Conservation (phyloP, 2,329 filamentous ascomycete genomes). For the Colletotrichum melonis region DNA sequence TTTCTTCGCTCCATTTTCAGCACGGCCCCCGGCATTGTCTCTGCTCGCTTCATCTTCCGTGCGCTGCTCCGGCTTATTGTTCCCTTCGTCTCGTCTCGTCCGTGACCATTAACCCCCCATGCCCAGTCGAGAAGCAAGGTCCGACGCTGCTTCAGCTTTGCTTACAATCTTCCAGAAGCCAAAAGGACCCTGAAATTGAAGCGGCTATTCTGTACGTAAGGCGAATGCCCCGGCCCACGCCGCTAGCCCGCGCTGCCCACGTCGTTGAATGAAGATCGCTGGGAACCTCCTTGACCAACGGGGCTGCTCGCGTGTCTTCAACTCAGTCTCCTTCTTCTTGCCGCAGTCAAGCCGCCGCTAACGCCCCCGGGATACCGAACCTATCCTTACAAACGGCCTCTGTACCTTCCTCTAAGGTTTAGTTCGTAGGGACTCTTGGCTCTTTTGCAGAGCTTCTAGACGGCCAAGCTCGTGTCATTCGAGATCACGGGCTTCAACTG, state of each 20-base stretch:
- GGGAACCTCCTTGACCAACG: constrained; percentile 16
- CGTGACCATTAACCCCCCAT: not conserved
- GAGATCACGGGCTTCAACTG: not conserved
- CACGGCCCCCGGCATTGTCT: not conserved
- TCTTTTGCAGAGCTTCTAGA: not conserved
- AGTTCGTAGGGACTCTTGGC: not conserved
- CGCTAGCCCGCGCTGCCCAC: constrained; percentile 10
- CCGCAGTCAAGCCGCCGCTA: constrained; percentile 24
- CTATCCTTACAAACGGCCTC: not conserved
- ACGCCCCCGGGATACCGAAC: not conserved
- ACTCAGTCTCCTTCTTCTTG: constrained; percentile 2
- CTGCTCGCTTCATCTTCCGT: constrained; percentile 12
- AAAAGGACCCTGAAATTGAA: constrained; percentile 33
- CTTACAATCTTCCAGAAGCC: not conserved
- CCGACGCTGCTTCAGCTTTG: constrained; percentile 12
- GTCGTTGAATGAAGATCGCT: constrained; percentile 26
- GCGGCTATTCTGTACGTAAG: constrained; percentile 20
- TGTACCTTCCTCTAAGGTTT: constrained; percentile 18
- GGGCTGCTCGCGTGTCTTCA: constrained; percentile 26
- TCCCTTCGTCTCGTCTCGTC: constrained; percentile 4
- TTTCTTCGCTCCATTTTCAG: not conserved
- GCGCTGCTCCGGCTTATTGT: not conserved
- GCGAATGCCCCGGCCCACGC: not conserved
- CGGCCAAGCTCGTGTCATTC: not conserved
- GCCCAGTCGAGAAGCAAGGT: constrained; percentile 14